A percentile compares a stretch with the other conserved stretches of the same genome.
Conservation (phyloP, 140 eudicot genomes). For the Flaveria floridana region DNA sequence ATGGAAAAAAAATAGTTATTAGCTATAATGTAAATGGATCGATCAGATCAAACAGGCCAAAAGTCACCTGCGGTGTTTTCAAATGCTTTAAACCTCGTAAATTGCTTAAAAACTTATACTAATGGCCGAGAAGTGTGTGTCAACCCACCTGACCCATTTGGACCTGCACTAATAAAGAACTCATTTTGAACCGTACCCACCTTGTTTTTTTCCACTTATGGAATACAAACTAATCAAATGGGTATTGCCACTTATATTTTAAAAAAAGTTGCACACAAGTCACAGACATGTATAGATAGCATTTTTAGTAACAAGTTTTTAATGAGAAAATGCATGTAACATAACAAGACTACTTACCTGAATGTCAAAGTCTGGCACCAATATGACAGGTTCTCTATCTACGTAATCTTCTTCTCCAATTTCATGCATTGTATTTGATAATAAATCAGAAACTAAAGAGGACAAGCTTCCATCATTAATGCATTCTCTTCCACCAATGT, state of each 20-base stretch:
- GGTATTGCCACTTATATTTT: neutral
- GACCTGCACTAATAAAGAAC: neutral
- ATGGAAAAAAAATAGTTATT: neutral
- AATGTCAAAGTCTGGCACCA: constrained; percentile 71
- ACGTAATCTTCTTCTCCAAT: constrained; percentile 39
- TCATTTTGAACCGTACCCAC: neutral
- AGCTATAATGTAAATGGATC: neutral
- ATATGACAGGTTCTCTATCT: constrained; percentile 57
- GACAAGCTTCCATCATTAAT: constrained; percentile 25
- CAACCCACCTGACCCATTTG: neutral
- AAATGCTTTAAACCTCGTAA: constrained; percentile 7
- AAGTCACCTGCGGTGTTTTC: neutral
- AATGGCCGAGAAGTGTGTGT: neutral
- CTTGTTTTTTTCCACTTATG: neutral
- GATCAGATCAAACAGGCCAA: neutral
- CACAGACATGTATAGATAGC: neutral
- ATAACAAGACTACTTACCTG: constrained; percentile 72
- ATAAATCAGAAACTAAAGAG: constrained; percentile 32
- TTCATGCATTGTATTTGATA: constrained; percentile 36
- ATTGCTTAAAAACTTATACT: constrained; percentile 6
- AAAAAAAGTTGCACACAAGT: neutral
- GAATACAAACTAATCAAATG: neutral
- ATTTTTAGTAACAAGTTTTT: neutral
- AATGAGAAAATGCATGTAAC: neutral
- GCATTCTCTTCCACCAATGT: constrained; percentile 38